Percentiles rank a stretch among this genome's conserved stretches.
phyloP scores from a whole-genome alignment of 2,329 filamentous ascomycete genomes.

The Chaetomium strumarium region DNA sequence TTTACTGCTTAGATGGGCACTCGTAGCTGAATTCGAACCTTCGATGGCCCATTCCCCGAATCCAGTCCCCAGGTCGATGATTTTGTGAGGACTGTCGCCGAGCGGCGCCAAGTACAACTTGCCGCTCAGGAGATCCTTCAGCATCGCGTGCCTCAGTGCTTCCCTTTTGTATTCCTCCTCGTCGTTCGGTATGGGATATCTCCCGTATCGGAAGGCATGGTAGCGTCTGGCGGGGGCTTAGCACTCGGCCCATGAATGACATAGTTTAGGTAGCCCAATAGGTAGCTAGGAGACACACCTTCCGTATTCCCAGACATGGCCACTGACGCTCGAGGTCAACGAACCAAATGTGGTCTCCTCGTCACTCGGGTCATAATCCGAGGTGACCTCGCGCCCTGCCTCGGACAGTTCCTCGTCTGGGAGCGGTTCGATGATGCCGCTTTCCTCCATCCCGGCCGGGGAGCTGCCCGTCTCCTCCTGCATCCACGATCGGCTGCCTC shows the following conservation, averaged over 20 bases:
- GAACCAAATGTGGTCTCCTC: constrained; percentile 23
- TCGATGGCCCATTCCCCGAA: constrained; percentile 53
- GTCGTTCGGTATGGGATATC: constrained; percentile 49
- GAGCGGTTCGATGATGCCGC: constrained; percentile 18
- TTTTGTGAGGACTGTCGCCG: constrained; percentile 40
- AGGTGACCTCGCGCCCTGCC: constrained; percentile 18
- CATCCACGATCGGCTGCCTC: constrained; percentile 6
- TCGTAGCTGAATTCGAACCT: constrained; percentile 29
- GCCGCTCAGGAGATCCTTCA: constrained; percentile 42
- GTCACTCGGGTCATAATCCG: constrained; percentile 25
- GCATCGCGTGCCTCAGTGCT: constrained; percentile 42
- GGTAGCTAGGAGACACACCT: constrained; percentile 19
- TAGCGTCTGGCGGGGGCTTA: constrained; percentile 36
- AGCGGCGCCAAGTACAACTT: constrained; percentile 40
- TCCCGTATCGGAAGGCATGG: constrained; percentile 41
- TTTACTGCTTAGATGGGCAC: constrained; percentile 1
- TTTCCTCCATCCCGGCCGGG: constrained; percentile 21
- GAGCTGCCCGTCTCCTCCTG: constrained; percentile 1
- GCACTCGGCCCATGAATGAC: background rate
- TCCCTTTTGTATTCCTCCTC: constrained; percentile 46
- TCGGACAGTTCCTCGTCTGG: constrained; percentile 15
- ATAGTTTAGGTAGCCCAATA: too few relatives aligned
- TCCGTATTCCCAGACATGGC: constrained; percentile 27
- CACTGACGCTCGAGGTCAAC: constrained; percentile 25
- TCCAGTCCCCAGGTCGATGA: constrained; percentile 46